A percentile compares a stretch with the other conserved stretches of the same genome.
phyloP scores from a whole-genome alignment of 345 rosid genomes.

The Euphorbia tirucalli region DNA sequence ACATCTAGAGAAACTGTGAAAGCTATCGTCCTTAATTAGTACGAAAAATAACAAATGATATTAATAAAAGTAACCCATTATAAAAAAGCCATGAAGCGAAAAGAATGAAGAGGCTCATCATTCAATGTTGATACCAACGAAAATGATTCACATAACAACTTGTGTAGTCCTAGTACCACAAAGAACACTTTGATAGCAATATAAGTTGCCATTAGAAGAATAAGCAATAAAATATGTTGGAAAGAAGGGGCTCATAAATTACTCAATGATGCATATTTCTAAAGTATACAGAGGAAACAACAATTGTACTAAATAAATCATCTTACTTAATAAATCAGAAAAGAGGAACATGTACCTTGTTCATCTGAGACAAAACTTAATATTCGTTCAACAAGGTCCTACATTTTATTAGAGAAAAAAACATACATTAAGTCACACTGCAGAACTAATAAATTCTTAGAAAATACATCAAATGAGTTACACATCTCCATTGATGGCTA shows the following conservation, averaged over 20 bases:
- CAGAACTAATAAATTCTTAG: background rate
- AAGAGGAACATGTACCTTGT: conserved; percentile 46
- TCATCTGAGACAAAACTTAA: conserved; percentile 63
- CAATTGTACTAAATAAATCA: background rate
- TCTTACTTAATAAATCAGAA: background rate
- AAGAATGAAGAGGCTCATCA: background rate
- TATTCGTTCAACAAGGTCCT: conserved; percentile 93
- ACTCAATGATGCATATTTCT: background rate
- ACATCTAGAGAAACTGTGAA: background rate
- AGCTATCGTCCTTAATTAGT: background rate
- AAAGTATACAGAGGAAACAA: background rate
- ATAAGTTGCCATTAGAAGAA: background rate
- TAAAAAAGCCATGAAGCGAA: background rate
- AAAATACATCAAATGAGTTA: background rate
- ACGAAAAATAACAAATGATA: background rate
- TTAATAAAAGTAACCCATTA: background rate
- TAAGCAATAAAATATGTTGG: background rate
- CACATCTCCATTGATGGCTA: background rate
- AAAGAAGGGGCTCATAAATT: background rate
- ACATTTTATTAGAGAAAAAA: conserved; percentile 18
- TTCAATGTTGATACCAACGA: background rate
- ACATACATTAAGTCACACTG: background rate
- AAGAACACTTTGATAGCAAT: background rate
- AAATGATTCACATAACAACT: background rate
- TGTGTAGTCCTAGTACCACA: background rate